Percentiles rank a stretch among this genome's conserved stretches.
Evolutionary conservation across 1,284 basidiomycete species (phyloP).

Genomic region (Apiotrichum porosum): DNA sequence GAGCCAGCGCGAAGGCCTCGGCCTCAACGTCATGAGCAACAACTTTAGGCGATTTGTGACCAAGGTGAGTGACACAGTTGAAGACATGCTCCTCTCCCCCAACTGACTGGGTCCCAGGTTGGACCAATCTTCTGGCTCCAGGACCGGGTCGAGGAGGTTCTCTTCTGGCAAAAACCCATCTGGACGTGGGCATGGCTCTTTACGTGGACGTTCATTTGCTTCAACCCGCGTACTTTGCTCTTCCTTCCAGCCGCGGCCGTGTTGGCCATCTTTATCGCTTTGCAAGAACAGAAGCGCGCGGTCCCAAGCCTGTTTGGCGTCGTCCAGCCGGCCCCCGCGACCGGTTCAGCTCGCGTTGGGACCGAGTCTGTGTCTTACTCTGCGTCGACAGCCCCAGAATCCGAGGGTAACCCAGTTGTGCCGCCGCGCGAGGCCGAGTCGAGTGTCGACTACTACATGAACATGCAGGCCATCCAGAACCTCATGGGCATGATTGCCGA

Average conservation of each 20-base stretch:
- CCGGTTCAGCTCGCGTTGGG: slow-evolving; percentile 3
- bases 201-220: slow-evolving; percentile 46
- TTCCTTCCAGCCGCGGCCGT: slow-evolving; percentile 38
- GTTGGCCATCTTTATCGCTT: slow-evolving; percentile 38
- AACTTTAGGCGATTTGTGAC: slow-evolving; percentile 48
- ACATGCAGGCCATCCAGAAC: slow-evolving; percentile 50
- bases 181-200: slow-evolving; percentile 48
- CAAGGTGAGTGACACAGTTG: slow-evolving; percentile 23
- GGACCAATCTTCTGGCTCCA: slow-evolving; percentile 49
- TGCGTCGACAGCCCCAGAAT: slow-evolving; percentile 17
- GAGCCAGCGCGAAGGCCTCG: slow-evolving; percentile 39
- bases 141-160: slow-evolving; percentile 47
- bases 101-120: slow-evolving; percentile 23
- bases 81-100: too few relatives aligned
- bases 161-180: slow-evolving; percentile 48
- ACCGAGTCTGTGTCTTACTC: slow-evolving; percentile 4
- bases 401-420: slow-evolving; percentile 27
- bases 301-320: slow-evolving; percentile 36
- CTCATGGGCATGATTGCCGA: slow-evolving; percentile 41
- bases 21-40: slow-evolving; percentile 41
- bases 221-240: slow-evolving; percentile 45
- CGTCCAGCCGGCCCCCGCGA: slow-evolving; percentile 3
- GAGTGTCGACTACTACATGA: slow-evolving; percentile 48
- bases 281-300: slow-evolving; percentile 35
- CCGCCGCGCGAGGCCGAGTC: slow-evolving; percentile 43